These are phyloP conservation scores for Malus hybrid DNA, from an alignment of 331 rosid species.

Conservation along the genomic window DNA sequence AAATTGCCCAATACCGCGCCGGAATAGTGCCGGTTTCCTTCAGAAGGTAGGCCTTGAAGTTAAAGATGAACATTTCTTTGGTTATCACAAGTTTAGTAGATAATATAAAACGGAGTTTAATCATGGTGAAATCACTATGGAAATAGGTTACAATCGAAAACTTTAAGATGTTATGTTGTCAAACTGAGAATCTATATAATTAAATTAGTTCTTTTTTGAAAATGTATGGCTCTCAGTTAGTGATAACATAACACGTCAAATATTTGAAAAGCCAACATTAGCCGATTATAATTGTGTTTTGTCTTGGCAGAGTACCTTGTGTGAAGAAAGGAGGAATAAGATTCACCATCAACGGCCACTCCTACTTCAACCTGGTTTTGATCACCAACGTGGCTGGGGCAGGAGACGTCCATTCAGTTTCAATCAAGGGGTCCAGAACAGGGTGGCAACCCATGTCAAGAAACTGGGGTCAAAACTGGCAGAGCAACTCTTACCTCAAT, in stretches of 20 bases:
- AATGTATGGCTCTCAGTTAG: fast-evolving
- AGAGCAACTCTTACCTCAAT: constrained; percentile 64
- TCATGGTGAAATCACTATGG: neutral
- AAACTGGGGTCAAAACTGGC: constrained; percentile 94
- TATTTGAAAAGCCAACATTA: neutral
- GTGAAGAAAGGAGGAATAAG: constrained; percentile 77
- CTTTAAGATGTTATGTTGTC: neutral
- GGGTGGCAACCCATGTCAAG: constrained; percentile 78
- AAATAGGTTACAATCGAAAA: neutral
- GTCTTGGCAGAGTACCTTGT: constrained; percentile 51
- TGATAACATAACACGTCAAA: neutral
- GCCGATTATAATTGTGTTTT: neutral
- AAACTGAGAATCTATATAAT: neutral
- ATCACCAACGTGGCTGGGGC: constrained; percentile 74
- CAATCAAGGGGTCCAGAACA: constrained; percentile 69
- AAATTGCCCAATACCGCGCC: constrained; percentile 72
- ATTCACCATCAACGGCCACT: constrained; percentile 76
- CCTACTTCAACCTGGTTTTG: constrained; percentile 82
- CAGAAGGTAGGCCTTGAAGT: constrained; percentile 40
- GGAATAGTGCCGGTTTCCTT: constrained; percentile 77
- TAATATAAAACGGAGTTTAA: no score
- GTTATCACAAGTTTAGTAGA: no score
- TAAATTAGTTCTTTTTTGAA: no score
- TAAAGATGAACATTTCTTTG: neutral
- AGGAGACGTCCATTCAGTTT: constrained; percentile 66